phyloP scores from a whole-genome alignment of 148 eudicot genomes.

The Talinum fruticosum region DNA sequence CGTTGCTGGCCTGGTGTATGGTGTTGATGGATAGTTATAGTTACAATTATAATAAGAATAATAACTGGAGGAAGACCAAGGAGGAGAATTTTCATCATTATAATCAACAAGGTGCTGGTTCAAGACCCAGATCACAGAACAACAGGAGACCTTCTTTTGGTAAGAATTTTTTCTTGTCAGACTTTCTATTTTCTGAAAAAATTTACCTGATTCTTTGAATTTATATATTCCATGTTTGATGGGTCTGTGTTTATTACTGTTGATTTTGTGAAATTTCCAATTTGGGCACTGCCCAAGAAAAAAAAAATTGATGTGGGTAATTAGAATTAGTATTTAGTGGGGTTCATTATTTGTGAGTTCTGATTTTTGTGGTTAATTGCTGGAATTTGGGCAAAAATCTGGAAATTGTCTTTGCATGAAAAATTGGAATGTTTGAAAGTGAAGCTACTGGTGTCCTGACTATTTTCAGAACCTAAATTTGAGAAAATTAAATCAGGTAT shows the following conservation, averaged over 20 bases:
- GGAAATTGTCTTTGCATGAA: background rate
- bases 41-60: background rate
- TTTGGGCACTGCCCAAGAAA: background rate
- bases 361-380: background rate
- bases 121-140: slow-evolving; percentile 33
- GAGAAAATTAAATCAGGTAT: no score
- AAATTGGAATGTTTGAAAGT: background rate
- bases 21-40: slow-evolving; percentile 9
- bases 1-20: background rate
- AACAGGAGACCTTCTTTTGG: slow-evolving; percentile 32
- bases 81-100: slow-evolving; percentile 23
- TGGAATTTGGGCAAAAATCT: background rate
- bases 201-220: background rate
- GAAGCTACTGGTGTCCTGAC: background rate
- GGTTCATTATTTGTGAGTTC: background rate
- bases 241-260: background rate
- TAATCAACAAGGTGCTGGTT: slow-evolving; percentile 17
- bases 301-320: background rate
- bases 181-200: slow-evolving; percentile 7
- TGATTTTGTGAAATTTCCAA: background rate
- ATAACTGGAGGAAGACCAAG: slow-evolving; percentile 22
- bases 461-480: background rate
- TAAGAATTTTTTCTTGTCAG: slow-evolving; percentile 17
- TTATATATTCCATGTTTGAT: background rate
- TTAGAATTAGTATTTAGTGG: background rate